Conservation (phyloP, 1,284 basidiomycete species). For the Golubevia sp. region DNA sequence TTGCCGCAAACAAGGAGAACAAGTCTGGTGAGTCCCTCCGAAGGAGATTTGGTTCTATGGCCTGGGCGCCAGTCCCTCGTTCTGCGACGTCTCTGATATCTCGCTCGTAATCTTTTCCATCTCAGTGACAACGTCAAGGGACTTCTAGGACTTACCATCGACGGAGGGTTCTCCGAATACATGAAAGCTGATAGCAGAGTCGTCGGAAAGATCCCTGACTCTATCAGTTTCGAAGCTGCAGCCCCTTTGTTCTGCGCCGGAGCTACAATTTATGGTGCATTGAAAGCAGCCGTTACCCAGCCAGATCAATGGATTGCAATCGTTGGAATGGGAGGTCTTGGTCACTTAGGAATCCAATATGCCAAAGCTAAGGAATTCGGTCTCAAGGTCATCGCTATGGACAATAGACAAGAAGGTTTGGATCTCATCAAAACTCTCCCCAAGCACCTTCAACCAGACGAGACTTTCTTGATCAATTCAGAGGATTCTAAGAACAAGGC, state of each 20-base stretch:
- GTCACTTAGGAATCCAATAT: conserved; percentile 16
- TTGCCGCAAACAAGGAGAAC: conserved; percentile 9
- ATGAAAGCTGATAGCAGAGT: conserved; percentile 11
- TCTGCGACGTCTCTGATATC: no score
- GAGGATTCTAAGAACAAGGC: conserved; percentile 30
- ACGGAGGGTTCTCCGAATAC: conserved; percentile 19
- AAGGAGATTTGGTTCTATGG: no score
- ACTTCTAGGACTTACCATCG: conserved; percentile 12
- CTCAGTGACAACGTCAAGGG: conserved; percentile 11
- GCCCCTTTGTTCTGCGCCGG: conserved; percentile 19
- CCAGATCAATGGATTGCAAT: conserved; percentile 8
- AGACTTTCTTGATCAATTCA: conserved; percentile 27
- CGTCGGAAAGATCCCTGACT: conserved; percentile 9
- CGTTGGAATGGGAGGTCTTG: conserved; percentile 13
- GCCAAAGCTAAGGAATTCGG: conserved; percentile 9
- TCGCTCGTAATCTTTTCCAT: no score
- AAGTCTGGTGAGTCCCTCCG: conserved; percentile 4
- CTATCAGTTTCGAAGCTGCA: conserved; percentile 9
- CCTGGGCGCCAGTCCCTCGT: no score
- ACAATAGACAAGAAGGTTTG: conserved; percentile 28
- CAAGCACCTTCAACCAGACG: conserved; percentile 37
- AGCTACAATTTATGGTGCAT: conserved; percentile 14
- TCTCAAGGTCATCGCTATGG: conserved; percentile 29
- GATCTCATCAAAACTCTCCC: conserved; percentile 23
- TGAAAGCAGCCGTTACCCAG: conserved; percentile 7